Evolutionary conservation across 306 rosid species (phyloP), one percentile per base, ranked within the genome.

Genomic region (Psophocarpus tetragonolobus): DNA sequence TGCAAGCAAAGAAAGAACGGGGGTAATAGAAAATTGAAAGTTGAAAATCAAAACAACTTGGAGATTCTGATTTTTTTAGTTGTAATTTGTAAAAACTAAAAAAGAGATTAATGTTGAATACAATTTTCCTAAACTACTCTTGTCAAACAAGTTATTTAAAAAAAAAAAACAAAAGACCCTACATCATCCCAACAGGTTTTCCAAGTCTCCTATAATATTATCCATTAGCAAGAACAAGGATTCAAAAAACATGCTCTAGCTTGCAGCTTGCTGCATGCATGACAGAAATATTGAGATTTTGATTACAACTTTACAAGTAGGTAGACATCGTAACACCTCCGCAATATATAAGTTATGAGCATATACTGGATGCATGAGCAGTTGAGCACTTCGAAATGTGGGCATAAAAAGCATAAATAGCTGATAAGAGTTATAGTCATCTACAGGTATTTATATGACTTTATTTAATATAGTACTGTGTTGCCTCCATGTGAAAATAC

Each of bases 181-280:
- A 26, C 26, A 65, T 69, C 30, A 47, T 51, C 60, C 71, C 48
- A 27, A 62, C 47, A 79, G 71, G 39, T 53, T 77, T 63, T 69
- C 71, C 44, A 44, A 14, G 60, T 27, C 44, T 74, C n/a, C 39
- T 73, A 69, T n/a, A 50, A 68, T 42, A 66, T 67, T 38, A 66
- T 45, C 38, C 33, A 76, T 39, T 41, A 51, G 51, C 65, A 26
- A 24, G 61, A 63, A 62, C 57, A 26, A 53, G 33, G 51, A 61
- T 39, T 39, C 1, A 50, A 33, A 62, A 20, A 67, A 6, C 64
- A 11, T 15, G 51, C 61, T 20, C 50, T 68, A 17, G 58, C 30
- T 58, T 36, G 24, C 13, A 24, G 54, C n/a, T 64, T 18, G 45
- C 38, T 17, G 38, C 45, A 24, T 42, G 73, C 35, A 30, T 21